Conservation (phyloP, 495 filamentous ascomycete genomes). For the Aspergillus avenaceus region DNA sequence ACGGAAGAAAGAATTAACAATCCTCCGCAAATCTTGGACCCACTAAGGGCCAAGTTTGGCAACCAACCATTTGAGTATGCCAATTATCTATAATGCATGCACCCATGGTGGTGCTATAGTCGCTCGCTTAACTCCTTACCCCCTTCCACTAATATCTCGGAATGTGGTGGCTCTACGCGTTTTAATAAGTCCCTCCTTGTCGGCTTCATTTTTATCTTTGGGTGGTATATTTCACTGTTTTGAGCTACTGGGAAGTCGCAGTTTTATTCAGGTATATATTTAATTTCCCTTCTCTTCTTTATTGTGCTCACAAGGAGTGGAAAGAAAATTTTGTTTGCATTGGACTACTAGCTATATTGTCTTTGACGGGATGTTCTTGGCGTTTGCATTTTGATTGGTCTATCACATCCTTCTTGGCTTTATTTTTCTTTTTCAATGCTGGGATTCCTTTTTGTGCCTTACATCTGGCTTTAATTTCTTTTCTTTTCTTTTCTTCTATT, state of each 20-base stretch:
- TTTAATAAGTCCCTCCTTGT: constrained; percentile 4
- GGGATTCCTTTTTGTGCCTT: no score
- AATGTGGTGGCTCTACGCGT: neutral
- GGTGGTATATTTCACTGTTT: constrained; percentile 6
- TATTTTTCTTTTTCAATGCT: neutral
- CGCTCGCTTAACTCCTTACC: constrained; percentile 4
- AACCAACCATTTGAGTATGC: constrained; percentile 33
- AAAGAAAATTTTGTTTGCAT: constrained; percentile 6
- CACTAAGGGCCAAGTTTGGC: constrained; percentile 27
- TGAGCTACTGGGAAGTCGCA: neutral
- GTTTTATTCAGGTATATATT: constrained; percentile 5
- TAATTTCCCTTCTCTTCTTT: constrained; percentile 8
- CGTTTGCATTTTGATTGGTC: constrained; percentile 18
- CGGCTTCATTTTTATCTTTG: neutral
- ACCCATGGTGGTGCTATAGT: constrained; percentile 2
- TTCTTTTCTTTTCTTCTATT: constrained; percentile 1
- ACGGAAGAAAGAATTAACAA: constrained; percentile 26
- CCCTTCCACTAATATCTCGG: neutral
- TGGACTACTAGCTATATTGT: neutral
- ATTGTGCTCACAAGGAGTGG: constrained; percentile 6
- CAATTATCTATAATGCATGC: constrained; percentile 31
- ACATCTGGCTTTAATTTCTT: neutral
- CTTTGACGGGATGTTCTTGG: constrained; percentile 1
- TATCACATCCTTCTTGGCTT: neutral
- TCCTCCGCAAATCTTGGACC: constrained; percentile 22